Evolutionary conservation across 1,284 basidiomycete species (phyloP).

Genomic region (Clitocybe nebularis): DNA sequence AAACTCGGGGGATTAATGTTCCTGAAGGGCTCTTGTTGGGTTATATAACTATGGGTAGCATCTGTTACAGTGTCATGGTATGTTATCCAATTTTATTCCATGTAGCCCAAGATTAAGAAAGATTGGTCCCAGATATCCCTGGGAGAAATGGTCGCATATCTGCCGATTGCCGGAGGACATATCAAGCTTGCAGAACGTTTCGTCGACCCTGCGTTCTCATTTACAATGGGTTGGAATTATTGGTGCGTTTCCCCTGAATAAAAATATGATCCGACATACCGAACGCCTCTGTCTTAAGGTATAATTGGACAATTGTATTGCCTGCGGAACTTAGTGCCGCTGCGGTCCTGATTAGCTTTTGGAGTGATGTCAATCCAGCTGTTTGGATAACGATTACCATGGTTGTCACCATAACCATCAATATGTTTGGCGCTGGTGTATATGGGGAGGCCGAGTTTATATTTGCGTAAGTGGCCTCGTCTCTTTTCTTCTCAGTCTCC

Average conservation of each 20-base stretch:
- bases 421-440: constrained; percentile 71
- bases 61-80: constrained; percentile 62
- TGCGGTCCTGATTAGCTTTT: constrained; percentile 75
- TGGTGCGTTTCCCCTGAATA: constrained; percentile 51
- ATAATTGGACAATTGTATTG: constrained; percentile 68
- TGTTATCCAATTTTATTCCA: constrained; percentile 3
- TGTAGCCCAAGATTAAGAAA: not conserved
- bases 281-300: no score
- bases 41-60: constrained; percentile 55
- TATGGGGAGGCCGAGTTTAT: constrained; percentile 76
- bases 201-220: constrained; percentile 76
- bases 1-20: constrained; percentile 2
- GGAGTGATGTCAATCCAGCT: constrained; percentile 61
- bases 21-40: constrained; percentile 59
- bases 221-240: constrained; percentile 83
- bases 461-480: constrained; percentile 43
- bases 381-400: constrained; percentile 78
- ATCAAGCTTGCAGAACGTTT: constrained; percentile 79
- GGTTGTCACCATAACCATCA: constrained; percentile 70
- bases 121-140: constrained; percentile 29
- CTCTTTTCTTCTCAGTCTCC: not conserved
- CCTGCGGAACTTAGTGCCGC: constrained; percentile 79
- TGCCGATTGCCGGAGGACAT: constrained; percentile 72
- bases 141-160: constrained; percentile 59
- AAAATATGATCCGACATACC: no score